Percentiles rank a stretch among this genome's conserved stretches.
phyloP scores from a whole-genome alignment of 1,284 basidiomycete genomes.

The Leccinum angustisporum region DNA sequence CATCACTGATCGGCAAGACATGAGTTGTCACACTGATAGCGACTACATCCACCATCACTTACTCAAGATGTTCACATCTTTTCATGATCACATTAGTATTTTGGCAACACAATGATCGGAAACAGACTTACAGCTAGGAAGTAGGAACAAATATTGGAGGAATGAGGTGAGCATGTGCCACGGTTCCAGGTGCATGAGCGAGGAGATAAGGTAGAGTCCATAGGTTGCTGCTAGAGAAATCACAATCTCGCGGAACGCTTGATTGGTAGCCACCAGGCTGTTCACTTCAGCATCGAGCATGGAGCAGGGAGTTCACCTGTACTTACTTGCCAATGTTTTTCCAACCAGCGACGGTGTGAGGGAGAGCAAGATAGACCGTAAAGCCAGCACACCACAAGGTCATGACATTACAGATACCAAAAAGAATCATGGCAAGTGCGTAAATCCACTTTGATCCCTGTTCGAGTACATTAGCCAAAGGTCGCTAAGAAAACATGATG shows the following conservation, averaged over 20 bases:
- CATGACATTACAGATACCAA: conserved; percentile 74
- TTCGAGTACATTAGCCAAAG: neutral
- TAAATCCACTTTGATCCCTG: conserved; percentile 85
- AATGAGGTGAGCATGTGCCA: conserved; percentile 96
- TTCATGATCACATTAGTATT: conserved; percentile 23
- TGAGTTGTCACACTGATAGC: neutral
- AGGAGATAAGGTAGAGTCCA: conserved; percentile 85
- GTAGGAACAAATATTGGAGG: conserved; percentile 78
- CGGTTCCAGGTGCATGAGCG: conserved; percentile 85
- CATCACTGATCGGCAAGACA: conserved; percentile 54
- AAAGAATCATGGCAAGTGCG: conserved; percentile 68
- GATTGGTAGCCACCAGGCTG: conserved; percentile 62
- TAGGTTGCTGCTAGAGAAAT: conserved; percentile 84
- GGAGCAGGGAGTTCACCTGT: neutral
- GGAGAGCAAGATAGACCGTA: conserved; percentile 83
- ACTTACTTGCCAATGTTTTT: conserved; percentile 62
- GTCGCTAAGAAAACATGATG: conserved; percentile 3
- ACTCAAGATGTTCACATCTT: conserved; percentile 87
- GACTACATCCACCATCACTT: conserved; percentile 19
- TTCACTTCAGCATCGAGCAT: conserved; percentile 15
- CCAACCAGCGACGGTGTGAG: conserved; percentile 74
- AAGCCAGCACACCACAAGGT: conserved; percentile 87
- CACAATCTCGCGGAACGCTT: conserved; percentile 78
- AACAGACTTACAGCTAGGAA: conserved; percentile 62
- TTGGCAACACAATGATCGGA: neutral